phyloP scores from a whole-genome alignment of 1,139 yeast species.

The Magnusiomyces suaveolens region DNA sequence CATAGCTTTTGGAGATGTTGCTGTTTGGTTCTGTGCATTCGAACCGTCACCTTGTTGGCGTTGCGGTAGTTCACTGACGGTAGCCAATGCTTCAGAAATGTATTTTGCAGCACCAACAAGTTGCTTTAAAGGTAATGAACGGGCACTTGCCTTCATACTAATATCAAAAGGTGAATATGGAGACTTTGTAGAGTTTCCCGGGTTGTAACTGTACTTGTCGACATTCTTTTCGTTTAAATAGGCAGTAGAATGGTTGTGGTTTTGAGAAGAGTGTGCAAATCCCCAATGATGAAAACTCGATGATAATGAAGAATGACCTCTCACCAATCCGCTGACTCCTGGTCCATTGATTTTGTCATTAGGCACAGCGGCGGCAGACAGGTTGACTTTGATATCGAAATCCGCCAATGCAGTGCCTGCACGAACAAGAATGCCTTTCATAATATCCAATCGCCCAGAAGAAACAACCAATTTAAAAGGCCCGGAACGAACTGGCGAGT shows the following conservation, averaged over 20 bases:
- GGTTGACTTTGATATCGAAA: constrained; percentile 22
- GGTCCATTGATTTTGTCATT: neutral
- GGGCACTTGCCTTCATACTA: neutral
- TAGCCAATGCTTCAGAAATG: constrained; percentile 13
- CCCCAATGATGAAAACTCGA: neutral
- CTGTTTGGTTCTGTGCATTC: neutral
- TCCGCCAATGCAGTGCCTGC: constrained; percentile 23
- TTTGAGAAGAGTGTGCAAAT: neutral
- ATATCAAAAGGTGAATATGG: constrained; percentile 1
- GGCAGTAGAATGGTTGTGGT: neutral
- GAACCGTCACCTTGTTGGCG: neutral
- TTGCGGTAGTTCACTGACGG: neutral
- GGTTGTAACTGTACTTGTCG: neutral
- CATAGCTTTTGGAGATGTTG: neutral
- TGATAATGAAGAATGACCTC: neutral
- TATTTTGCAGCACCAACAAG: constrained; percentile 24
- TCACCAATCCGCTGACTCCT: neutral
- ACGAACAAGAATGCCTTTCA: constrained; percentile 29
- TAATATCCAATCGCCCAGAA: constrained; percentile 26
- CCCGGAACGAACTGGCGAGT: neutral
- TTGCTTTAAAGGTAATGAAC: constrained; percentile 18
- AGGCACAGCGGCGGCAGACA: neutral
- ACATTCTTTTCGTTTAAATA: neutral
- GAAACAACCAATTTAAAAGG: constrained; percentile 28
- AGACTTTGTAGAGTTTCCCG: neutral